Evolutionary conservation across 2,329 filamentous ascomycete genomes (phyloP), one percentile per base, ranked within the genome.

Genomic region (Penicillium hordei): DNA sequence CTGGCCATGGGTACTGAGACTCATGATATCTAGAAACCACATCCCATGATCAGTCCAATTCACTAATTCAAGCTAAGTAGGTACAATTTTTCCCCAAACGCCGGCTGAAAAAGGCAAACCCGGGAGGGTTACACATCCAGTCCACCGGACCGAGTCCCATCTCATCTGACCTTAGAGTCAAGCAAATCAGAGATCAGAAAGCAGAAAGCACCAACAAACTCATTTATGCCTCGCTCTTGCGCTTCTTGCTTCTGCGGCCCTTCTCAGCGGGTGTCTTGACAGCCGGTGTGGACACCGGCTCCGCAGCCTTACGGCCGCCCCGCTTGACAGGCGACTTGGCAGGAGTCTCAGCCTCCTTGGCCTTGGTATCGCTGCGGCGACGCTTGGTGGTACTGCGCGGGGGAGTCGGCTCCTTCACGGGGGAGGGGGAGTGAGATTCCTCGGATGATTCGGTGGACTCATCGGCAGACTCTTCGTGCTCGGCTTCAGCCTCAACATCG

Each of bases 161-260:
- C 43, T 55, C 45, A 40, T 55, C 52, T 49, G 52, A 57, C 31
- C 13, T 13, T 23, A 15, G 9, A 21, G 29, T 23, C 51, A 48
- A 55, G 46, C 53, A 44, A 51, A 55, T 55, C 53, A 55, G 38
- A 55, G 40, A 63, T 31, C 60, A 36, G 53, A 48, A 52, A 49
- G 63, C 63, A 70, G 53, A 70, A 67, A 31, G 44, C 65, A 36
- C 31, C 25, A 21, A 44, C 15, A 19, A 31, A 33, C 17, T 52
- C 21, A 36, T 27, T 62, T 57, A 66, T 13, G 62, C 72, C 60
- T 78, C 76, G 63, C 77, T 79, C 76, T 79, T 79, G 62, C 76
- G 73, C 76, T 80, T 81, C 73, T 80, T 81, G 65, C 71, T 73
- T 38, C 65, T 67, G 62, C 73, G 72, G 66, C 75, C 76, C 42